Base-by-base conservation (phyloP, 2,329 filamentous ascomycete genomes). In the Botryotinia narcissicola region DNA sequence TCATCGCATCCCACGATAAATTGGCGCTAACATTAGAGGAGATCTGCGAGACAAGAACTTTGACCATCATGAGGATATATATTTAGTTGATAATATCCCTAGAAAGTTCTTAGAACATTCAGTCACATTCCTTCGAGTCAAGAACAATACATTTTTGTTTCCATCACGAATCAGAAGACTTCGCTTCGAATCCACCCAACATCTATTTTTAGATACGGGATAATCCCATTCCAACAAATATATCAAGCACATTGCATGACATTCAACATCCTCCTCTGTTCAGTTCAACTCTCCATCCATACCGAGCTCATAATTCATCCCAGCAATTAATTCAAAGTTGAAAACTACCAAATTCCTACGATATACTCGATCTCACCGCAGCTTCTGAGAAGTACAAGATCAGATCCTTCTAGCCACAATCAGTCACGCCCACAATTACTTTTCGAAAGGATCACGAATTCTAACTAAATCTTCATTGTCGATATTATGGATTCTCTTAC, bases 161-260 rank as follows among this genome's bases (percentile, higher is more conserved):
- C 18, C 10, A 59, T 69, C 48, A 3, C 37, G 25, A 57, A 54
- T 68, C 35, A 69, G 8, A 40, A 44, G 48, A 69, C 37, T 69
- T 44, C 37, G 48, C 32, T 69, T 57, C 16, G 18, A 68, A 69
- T 57, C 25, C 48, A 69, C 29, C 48, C 48, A 44, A 37, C 10
- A 57, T 69, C 48, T 69, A 69, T 69, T 69, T 69, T 69, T 69
- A 69, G 66, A 69, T 42, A 32, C 37, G 6, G 22, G 14, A 57
- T 32, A 57, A n/a, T 32, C 35, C 48, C 48, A 69, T 69, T 69
- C 25, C 48, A 69, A 42, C 48, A 44, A 32, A 32, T 42, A 64
- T 29, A 64, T 46, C n/a, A 64, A 64, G 61, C 40, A 64, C 61
- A 64, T 22, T 44, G 37, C 61, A 63, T 29, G 40, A 64, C 35